These are phyloP conservation scores for Penicillium sumatraense DNA, from an alignment of 2,329 filamentous ascomycete genomes.

Conservation along the genomic window DNA sequence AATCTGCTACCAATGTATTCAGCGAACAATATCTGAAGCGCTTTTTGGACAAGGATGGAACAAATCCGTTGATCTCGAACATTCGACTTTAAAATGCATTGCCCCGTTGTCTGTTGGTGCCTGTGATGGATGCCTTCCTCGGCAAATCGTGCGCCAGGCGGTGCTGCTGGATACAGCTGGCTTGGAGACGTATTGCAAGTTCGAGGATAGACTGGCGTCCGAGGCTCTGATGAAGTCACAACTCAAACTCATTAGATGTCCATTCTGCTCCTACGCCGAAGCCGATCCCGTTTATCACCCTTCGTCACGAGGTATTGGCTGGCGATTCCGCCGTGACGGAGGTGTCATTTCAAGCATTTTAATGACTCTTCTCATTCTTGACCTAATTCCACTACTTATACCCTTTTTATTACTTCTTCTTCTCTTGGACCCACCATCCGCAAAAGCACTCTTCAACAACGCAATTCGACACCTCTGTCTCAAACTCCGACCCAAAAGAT, in stretches of 20 bases:
- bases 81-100: conserved; percentile 80
- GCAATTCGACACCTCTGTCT: conserved; percentile 71
- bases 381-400: conserved; percentile 49
- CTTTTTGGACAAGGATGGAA: conserved; percentile 93
- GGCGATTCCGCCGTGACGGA: conserved; percentile 62
- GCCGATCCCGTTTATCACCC: conserved; percentile 76
- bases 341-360: conserved; percentile 56
- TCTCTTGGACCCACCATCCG: conserved; percentile 57
- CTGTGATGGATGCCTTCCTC: conserved; percentile 75
- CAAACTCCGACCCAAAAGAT: conserved; percentile 73
- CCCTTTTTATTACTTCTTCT: conserved; percentile 63
- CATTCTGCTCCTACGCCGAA: conserved; percentile 91
- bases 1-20: conserved; percentile 74
- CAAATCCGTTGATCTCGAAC: conserved; percentile 73
- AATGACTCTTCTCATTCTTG: conserved; percentile 49
- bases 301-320: conserved; percentile 54
- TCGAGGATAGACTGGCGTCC: conserved; percentile 78
- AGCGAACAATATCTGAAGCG: conserved; percentile 80
- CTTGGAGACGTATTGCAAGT: conserved; percentile 70
- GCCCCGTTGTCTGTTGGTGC: conserved; percentile 69
- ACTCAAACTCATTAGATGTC: conserved; percentile 79
- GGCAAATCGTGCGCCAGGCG: conserved; percentile 71
- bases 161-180: conserved; percentile 72
- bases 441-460: conserved; percentile 57
- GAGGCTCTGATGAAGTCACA: conserved; percentile 75